phyloP scores from a whole-genome alignment of 2,329 filamentous ascomycete species.

The Fusarium sarcochroum region DNA sequence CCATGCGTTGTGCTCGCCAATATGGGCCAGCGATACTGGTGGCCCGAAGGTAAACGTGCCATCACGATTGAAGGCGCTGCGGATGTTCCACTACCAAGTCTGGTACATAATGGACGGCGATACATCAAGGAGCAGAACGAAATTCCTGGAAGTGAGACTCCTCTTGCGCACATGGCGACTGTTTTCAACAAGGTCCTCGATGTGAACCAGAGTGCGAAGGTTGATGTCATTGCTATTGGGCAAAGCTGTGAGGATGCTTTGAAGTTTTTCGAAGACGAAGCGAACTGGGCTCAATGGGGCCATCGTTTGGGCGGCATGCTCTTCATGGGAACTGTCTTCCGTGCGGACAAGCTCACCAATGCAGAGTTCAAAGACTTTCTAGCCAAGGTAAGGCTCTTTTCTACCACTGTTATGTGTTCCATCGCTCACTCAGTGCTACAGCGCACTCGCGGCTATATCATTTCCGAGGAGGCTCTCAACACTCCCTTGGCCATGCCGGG shows the following conservation, averaged over 20 bases:
- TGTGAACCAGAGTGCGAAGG: slow-evolving; percentile 61
- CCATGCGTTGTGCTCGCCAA: slow-evolving; percentile 83
- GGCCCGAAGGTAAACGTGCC: slow-evolving; percentile 71
- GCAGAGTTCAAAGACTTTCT: slow-evolving; percentile 65
- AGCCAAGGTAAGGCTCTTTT: slow-evolving; percentile 58
- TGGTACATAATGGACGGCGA: slow-evolving; percentile 69
- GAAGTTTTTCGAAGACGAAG: slow-evolving; percentile 69
- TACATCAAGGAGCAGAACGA: slow-evolving; percentile 70
- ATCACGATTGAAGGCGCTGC: slow-evolving; percentile 72
- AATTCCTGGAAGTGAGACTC: slow-evolving; percentile 71
- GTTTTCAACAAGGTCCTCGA: slow-evolving; percentile 76
- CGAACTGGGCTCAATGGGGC: slow-evolving; percentile 64
- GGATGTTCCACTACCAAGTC: slow-evolving; percentile 72
- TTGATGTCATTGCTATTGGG: slow-evolving; percentile 81
- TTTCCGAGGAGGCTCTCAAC: slow-evolving; percentile 66
- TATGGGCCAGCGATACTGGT: slow-evolving; percentile 82
- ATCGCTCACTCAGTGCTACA: slow-evolving; percentile 49
- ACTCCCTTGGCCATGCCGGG: slow-evolving; percentile 67
- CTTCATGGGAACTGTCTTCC: slow-evolving; percentile 63
- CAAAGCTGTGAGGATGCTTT: slow-evolving; percentile 73
- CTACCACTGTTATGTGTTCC: neutral
- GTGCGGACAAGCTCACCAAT: slow-evolving; percentile 57
- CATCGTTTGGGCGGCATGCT: slow-evolving; percentile 63
- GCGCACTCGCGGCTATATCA: slow-evolving; percentile 73
- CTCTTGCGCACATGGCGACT: slow-evolving; percentile 73